A percentile compares a stretch with the other conserved stretches of the same genome.
Conservation (phyloP, 192 early-diverging fungal genomes). For the Linnemannia exigua region DNA sequence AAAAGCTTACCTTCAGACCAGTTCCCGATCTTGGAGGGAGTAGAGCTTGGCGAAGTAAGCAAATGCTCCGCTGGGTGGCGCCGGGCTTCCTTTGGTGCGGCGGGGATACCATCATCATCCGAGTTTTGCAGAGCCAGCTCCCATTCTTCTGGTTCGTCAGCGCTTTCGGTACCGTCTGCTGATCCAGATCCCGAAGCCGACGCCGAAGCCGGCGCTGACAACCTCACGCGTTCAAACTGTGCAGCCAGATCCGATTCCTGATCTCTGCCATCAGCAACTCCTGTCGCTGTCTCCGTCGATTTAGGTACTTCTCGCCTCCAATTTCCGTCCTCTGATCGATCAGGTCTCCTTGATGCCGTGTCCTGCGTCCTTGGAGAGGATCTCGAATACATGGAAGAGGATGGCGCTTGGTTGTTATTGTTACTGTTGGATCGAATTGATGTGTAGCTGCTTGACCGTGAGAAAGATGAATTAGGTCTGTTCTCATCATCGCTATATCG, state of each 20-base stretch:
- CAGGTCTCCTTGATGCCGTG: conserved; percentile 12
- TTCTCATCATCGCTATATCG: conserved; percentile 54
- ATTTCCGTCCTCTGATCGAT: conserved; percentile 21
- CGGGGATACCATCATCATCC: conserved; percentile 41
- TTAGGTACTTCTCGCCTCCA: conserved; percentile 14
- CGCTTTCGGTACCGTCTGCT: conserved; percentile 10
- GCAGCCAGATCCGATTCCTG: neutral
- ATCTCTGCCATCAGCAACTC: neutral
- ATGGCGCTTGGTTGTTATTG: neutral
- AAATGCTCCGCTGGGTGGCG: conserved; percentile 35
- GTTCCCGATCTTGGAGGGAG: conserved; percentile 20
- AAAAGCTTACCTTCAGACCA: conserved; percentile 46
- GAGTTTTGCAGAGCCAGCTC: conserved; percentile 41
- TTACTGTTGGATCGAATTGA: conserved; percentile 15
- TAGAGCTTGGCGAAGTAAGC: neutral
- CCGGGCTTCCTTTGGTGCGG: conserved; percentile 5
- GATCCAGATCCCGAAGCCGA: neutral
- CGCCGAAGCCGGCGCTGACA: neutral
- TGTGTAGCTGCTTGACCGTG: conserved; percentile 39
- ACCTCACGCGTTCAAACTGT: conserved; percentile 6
- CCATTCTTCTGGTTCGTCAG: conserved; percentile 52
- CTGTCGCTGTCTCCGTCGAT: neutral
- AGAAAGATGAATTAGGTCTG: conserved; percentile 29
- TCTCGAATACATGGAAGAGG: neutral
- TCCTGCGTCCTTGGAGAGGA: neutral